phyloP scores from a whole-genome alignment of 2,329 filamentous ascomycete genomes.

The Clonostachys rhizophaga region DNA sequence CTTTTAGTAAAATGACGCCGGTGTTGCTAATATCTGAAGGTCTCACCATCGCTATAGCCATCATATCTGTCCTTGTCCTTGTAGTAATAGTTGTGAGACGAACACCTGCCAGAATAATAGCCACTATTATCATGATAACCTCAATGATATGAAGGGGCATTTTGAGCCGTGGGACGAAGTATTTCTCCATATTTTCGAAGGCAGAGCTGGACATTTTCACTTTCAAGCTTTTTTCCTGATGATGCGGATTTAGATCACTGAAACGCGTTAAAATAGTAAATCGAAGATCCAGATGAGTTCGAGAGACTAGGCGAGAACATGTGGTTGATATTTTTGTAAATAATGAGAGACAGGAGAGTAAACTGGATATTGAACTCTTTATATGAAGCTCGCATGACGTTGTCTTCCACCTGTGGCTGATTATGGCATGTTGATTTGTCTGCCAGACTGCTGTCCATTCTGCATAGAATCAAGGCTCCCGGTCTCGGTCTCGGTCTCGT shows the following conservation, averaged over 20 bases:
- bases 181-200: neutral
- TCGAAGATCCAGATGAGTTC: neutral
- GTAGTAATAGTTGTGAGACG: neutral
- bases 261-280: neutral
- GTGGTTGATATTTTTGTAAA: neutral
- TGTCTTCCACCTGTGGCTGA: neutral
- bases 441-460: too few species aligned
- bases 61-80: neutral
- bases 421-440: neutral
- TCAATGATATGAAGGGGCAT: neutral
- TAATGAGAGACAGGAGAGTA: constrained; percentile 16
- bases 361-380: neutral
- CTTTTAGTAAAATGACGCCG: neutral
- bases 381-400: neutral
- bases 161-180: neutral
- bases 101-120: neutral
- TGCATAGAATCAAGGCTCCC: too few species aligned
- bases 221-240: neutral
- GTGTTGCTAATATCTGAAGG: neutral
- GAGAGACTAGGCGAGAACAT: neutral
- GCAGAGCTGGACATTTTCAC: neutral
- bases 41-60: neutral
- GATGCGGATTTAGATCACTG: neutral
- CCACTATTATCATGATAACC: neutral
- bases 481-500: neutral